Conservation (phyloP, 495 filamentous ascomycete genomes). For the Hypoxylon rickii region DNA sequence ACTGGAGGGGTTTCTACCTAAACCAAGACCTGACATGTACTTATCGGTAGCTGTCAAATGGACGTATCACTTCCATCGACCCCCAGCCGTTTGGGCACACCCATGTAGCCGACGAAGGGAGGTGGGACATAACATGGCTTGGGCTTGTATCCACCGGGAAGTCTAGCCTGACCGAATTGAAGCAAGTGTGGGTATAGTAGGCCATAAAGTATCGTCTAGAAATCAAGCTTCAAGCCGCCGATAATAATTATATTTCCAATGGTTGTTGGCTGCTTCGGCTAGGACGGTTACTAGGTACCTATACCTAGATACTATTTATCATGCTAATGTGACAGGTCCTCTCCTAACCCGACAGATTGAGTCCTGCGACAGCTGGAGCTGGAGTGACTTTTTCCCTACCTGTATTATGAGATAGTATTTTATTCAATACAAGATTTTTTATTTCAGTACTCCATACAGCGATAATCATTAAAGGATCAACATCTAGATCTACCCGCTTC, state of each 20-base stretch:
- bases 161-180: constrained; percentile 28
- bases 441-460: no score
- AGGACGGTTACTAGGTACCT: no score
- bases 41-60: constrained; percentile 13
- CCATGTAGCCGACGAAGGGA: not conserved
- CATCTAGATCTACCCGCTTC: no score
- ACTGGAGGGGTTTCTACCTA: not conserved
- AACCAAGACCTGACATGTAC: not conserved
- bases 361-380: no score
- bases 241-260: not conserved
- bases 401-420: no score
- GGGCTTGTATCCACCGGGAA: constrained; percentile 19
- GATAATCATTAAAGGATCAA: no score
- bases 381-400: no score
- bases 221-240: constrained; percentile 21
- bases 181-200: constrained; percentile 21
- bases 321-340: no score
- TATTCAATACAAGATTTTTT: no score
- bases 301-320: no score
- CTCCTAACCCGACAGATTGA: no score
- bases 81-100: constrained; percentile 11
- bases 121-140: constrained; percentile 26
- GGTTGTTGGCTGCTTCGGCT: not conserved
- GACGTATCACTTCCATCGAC: constrained; percentile 22
- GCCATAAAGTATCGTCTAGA: constrained; percentile 1